Conservation (phyloP, 2,329 filamentous ascomycete species). For the Fusarium domesticum region DNA sequence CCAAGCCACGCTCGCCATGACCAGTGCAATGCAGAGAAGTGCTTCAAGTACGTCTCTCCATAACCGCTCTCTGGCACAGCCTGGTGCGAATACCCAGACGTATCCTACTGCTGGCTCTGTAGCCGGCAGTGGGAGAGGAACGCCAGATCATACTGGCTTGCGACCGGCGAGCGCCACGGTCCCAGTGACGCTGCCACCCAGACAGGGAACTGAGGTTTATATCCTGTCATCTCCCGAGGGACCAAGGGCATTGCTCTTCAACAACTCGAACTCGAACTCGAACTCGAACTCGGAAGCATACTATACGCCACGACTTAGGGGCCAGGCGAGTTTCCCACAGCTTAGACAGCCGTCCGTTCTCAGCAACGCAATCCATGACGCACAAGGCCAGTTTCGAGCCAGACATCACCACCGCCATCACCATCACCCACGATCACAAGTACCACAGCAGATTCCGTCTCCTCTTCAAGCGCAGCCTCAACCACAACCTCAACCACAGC, state of each 20-base stretch:
- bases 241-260: slow-evolving; percentile 56
- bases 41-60: slow-evolving; percentile 46
- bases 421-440: slow-evolving; percentile 16
- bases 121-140: slow-evolving; percentile 45
- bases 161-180: slow-evolving; percentile 31
- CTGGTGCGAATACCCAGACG: slow-evolving; percentile 44
- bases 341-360: slow-evolving; percentile 23
- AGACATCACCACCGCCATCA: slow-evolving; percentile 29
- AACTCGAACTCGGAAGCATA: slow-evolving; percentile 48
- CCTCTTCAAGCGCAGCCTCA: slow-evolving; percentile 13
- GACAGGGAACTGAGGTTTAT: slow-evolving; percentile 51
- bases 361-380: slow-evolving; percentile 14
- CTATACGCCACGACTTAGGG: slow-evolving; percentile 43
- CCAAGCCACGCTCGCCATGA: slow-evolving; percentile 46
- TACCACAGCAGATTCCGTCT: slow-evolving; percentile 10
- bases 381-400: slow-evolving; percentile 18
- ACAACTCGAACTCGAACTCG: slow-evolving; percentile 45
- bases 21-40: slow-evolving; percentile 51
- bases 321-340: slow-evolving; percentile 28
- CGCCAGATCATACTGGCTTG: slow-evolving; percentile 39
- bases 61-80: slow-evolving; percentile 33
- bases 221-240: slow-evolving; percentile 59
- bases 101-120: slow-evolving; percentile 37
- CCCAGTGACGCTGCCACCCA: slow-evolving; percentile 13
- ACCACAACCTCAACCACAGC: slow-evolving; percentile 13